Base-by-base conservation (phyloP, 73 alveolate species). In the Paramecium tetraurelia region DNA sequence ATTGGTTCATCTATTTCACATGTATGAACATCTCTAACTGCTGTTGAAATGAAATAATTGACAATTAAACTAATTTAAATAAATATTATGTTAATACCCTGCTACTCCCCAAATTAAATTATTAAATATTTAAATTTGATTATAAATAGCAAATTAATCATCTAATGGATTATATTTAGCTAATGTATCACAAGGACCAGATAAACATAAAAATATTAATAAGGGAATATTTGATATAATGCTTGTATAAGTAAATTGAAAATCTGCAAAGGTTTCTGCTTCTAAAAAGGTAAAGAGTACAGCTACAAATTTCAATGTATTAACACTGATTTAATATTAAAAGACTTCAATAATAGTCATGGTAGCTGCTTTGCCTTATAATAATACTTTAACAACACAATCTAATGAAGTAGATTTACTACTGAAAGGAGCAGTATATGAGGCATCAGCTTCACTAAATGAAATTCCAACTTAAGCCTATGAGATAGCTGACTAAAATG, bases 361-460 rank as follows among this genome's bases (percentile, higher is more conserved):
- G 20, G 75, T 72, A 16, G 94, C 87, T 44, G 94, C 94, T 50
- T 83, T 89, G 22, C 94, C 94, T 33, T 89, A 41, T 21, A 38
- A 31, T 24, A 89, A 71, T 16, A 89, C 77, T 27, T 58, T 89
- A 27, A 70, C 53, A 2, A 71, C 90, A 46, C 94, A 89, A 18
- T 24, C 57, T 22, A 89, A 40, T 43, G 94, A 89, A 6, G 86
- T 83, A 18, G 70, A 22, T 71, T 68, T 70, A 44, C 88, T 58
- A 27, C 88, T 58, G 31, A 89, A 89, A 27, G 94, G 94, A 4
- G 92, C 92, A 22, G 94, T 89, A 41, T 70, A 70, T 6, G 94
- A 77, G 21, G 94, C 94, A 89, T 89, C 94, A 41, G 94, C 43
- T 44, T 77, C 76, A 71, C 92, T 71, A 70, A 89, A 89, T 29